Evolutionary conservation across 169 alveolate genomes (phyloP).

Genomic region (Plasmodium vinckei): DNA sequence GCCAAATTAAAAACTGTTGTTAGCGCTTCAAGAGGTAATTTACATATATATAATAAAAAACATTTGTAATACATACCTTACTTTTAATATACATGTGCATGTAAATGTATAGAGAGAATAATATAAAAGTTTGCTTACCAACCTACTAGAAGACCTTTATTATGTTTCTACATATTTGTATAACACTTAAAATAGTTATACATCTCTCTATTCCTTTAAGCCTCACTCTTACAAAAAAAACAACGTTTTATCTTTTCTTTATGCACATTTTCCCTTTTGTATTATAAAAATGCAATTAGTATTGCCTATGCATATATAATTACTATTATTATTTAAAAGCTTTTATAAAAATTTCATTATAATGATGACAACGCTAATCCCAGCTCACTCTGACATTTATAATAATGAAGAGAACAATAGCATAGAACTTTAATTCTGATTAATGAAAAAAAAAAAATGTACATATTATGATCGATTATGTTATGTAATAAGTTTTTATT

Average conservation of each 20-base stretch:
- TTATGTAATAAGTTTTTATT: background rate
- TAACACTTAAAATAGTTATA: too few species aligned
- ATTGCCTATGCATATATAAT: too few species aligned
- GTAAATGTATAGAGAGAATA: too few species aligned
- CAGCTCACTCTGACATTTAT: conserved; percentile 75
- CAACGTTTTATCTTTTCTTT: too few species aligned
- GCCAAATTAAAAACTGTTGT: conserved; percentile 90
- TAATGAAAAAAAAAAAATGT: conserved; percentile 14
- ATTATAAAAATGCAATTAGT: too few species aligned
- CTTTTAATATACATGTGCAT: conserved; percentile 27
- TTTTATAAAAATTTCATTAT: conserved; percentile 19
- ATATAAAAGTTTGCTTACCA: too few species aligned
- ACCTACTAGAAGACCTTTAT: too few species aligned
- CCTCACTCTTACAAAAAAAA: too few species aligned
- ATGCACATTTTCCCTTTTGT: too few species aligned
- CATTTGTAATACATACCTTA: conserved; percentile 85
- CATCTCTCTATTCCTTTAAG: too few species aligned
- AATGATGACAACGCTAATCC: conserved; percentile 68
- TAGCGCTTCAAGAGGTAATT: conserved; percentile 93
- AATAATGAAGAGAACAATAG: conserved; percentile 64
- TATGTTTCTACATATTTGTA: too few species aligned
- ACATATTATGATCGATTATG: background rate
- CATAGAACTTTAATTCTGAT: conserved; percentile 41
- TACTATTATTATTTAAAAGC: too few species aligned
- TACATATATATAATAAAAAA: background rate